Conservation (phyloP, 2,329 filamentous ascomycete genomes). For the Cytospora leucostoma region DNA sequence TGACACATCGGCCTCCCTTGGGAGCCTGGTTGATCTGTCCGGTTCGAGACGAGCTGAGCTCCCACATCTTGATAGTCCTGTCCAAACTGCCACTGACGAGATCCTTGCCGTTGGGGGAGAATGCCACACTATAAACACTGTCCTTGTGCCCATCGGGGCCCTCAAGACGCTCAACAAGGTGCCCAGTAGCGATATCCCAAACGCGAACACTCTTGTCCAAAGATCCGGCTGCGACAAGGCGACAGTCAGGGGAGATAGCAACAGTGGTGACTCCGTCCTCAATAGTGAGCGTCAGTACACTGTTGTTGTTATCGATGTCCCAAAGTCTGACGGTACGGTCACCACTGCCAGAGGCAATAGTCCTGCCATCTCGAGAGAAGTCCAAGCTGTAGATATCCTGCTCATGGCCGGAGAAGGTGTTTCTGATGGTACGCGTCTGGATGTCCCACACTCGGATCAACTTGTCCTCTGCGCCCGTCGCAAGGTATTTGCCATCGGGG, state of each 20-base stretch:
- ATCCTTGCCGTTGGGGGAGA: constrained; percentile 89
- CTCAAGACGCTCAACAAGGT: constrained; percentile 87
- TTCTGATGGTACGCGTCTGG: constrained; percentile 75
- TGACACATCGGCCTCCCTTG: constrained; percentile 90
- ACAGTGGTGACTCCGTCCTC: constrained; percentile 98
- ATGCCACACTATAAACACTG: constrained; percentile 94
- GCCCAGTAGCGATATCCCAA: constrained; percentile 87
- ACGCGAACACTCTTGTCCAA: constrained; percentile 97
- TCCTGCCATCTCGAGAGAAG: constrained; percentile 89
- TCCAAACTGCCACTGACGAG: constrained; percentile 94
- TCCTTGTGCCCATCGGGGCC: constrained; percentile 95
- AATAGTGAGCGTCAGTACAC: constrained; percentile 83
- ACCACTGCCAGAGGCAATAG: constrained; percentile 93
- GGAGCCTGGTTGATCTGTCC: constrained; percentile 66
- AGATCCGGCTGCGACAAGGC: constrained; percentile 90
- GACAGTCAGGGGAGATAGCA: constrained; percentile 92
- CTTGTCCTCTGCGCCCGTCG: constrained; percentile 96
- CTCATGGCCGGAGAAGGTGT: constrained; percentile 94
- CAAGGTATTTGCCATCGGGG: constrained; percentile 89
- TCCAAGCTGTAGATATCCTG: constrained; percentile 98
- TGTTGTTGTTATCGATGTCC: constrained; percentile 85
- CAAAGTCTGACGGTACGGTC: constrained; percentile 93
- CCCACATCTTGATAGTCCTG: constrained; percentile 99
- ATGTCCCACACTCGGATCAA: constrained; percentile 98
- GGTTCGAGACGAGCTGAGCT: constrained; percentile 69